Conservation (phyloP, 352 stramenopile species). For the Phytopythium vexans region DNA sequence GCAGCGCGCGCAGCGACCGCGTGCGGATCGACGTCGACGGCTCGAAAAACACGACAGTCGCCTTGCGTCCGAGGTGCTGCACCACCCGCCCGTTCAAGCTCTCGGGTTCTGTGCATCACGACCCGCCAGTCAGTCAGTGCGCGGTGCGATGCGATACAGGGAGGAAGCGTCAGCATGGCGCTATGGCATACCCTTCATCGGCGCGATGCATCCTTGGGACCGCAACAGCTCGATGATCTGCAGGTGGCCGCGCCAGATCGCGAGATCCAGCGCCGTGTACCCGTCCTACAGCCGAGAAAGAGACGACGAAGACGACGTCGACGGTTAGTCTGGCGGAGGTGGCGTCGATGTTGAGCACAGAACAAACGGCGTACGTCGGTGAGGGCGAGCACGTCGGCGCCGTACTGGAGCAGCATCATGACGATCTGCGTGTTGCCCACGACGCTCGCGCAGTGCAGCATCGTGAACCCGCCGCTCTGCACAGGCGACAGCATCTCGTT, state of each 20-base stretch:
- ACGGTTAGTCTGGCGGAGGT: no score
- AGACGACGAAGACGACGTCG: not conserved
- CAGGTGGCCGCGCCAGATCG: slow-evolving; percentile 77
- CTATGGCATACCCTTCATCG: slow-evolving; percentile 62
- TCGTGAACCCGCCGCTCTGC: slow-evolving; percentile 74
- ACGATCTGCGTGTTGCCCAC: slow-evolving; percentile 82
- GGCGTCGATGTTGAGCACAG: not conserved
- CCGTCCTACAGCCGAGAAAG: slow-evolving; percentile 43
- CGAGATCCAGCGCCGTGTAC: slow-evolving; percentile 76
- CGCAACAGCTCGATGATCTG: slow-evolving; percentile 83
- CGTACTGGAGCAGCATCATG: slow-evolving; percentile 86
- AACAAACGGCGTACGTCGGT: slow-evolving; percentile 48
- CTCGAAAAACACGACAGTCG: slow-evolving; percentile 81
- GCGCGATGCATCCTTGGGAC: slow-evolving; percentile 73
- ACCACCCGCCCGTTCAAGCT: slow-evolving; percentile 77
- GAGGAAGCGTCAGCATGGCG: not conserved
- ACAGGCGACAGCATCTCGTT: not conserved
- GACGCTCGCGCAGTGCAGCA: slow-evolving; percentile 75
- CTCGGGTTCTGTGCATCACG: slow-evolving; percentile 49
- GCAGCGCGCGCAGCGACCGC: slow-evolving; percentile 68
- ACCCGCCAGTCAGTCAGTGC: not conserved
- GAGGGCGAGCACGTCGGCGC: slow-evolving; percentile 68
- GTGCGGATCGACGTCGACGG: slow-evolving; percentile 72
- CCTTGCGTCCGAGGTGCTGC: slow-evolving; percentile 58
- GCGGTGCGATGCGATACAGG: not conserved